Evolutionary conservation across 345 rosid genomes (phyloP), one percentile per base, ranked within the genome.

Genomic region (Nephelium lappaceum): DNA sequence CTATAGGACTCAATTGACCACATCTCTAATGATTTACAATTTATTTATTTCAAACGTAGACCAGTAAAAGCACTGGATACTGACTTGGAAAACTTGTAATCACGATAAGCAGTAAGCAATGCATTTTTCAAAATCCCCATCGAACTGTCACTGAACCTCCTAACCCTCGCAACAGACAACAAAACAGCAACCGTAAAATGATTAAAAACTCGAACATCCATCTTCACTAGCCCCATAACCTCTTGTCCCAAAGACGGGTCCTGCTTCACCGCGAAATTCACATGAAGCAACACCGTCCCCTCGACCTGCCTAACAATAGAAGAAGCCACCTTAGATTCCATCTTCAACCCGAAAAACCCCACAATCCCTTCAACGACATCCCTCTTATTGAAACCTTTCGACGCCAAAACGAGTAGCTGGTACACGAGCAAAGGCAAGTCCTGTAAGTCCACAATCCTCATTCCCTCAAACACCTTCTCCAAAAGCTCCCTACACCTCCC

Each of bases 241-340:
- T 88, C 97, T 80, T 88, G 88, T 72, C 89, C 95, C 67, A 94
- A 36, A 8, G 98, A 88, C 80, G 94, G 91, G 85, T 92, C 98
- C 89, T 94, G 98, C 90, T 93, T 93, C 85, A 92, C 97, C 0
- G 98, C 91, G 2, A 93, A 93, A 88, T 93, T 93, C 55, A 93
- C 77, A 81, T 92, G 98, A 84, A 94, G 97, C 87, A 92, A 83
- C 75, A 88, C 93, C 0, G 98, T 94, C 68, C 93, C 98, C 74
- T 92, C 90, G 19, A 94, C 87, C 83, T 94, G 97, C 87, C 91
- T 86, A 88, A 87, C 79, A 0, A 84, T 90, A 0, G 91, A 89
- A 0, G 91, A 89, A 39, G 88, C 79, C 55, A 78, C 84, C 73
- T 84, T 91, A 8, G 82, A 79, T 77, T 89, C 89, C 71, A 83